Conservation (phyloP, 2,329 filamentous ascomycete species). For the Aotearoamyces nothofagi region DNA sequence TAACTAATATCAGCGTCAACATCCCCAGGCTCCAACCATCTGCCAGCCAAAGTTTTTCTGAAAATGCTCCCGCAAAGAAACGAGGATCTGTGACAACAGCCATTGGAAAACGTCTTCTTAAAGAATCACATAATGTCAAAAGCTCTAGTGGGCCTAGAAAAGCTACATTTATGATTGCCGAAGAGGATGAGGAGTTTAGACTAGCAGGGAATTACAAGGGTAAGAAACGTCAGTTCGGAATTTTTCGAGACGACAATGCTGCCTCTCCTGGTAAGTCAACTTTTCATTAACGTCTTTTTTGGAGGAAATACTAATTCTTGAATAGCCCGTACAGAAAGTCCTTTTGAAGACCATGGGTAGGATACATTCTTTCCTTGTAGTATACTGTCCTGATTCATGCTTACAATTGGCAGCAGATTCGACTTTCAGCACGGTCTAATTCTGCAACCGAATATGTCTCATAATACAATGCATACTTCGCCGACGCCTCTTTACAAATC, state of each 20-base stretch:
- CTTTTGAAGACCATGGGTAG: conserved; percentile 2
- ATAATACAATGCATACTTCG: background rate
- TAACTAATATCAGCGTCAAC: conserved; percentile 12
- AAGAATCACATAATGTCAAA: background rate
- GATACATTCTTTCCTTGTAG: background rate
- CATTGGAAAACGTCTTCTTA: background rate
- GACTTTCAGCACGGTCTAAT: background rate
- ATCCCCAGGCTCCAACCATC: conserved; percentile 11
- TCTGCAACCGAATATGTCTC: background rate
- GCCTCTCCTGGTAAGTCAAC: background rate
- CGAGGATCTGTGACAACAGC: background rate
- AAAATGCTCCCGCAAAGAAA: conserved; percentile 1
- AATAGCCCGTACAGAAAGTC: conserved; percentile 1
- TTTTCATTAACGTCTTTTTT: background rate
- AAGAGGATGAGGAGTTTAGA: conserved; percentile 14
- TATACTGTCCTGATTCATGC: background rate
- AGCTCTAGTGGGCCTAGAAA: too few species aligned
- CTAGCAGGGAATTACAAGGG: conserved; percentile 6
- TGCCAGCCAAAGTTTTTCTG: background rate
- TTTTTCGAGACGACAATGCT: background rate
- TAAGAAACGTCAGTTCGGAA: background rate
- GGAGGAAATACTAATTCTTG: background rate
- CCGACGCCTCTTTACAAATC: conserved; percentile 1
- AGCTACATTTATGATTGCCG: conserved; percentile 1
- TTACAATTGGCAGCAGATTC: background rate